phyloP scores from a whole-genome alignment of 805 yeast species.

The Zygosaccharomyces gambellarensis region DNA sequence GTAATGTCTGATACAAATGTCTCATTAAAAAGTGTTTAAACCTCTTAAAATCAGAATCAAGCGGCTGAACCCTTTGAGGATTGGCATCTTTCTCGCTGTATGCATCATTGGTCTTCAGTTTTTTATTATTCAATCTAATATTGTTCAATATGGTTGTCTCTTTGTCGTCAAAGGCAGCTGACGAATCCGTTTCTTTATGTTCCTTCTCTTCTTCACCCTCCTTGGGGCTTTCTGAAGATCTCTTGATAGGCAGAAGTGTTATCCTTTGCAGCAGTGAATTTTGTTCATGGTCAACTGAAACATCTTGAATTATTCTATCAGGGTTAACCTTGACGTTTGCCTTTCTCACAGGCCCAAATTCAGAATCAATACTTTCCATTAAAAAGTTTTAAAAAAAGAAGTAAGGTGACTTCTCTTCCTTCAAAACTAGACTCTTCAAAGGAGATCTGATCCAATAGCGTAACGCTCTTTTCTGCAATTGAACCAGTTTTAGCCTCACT shows the following conservation, averaged over 20 bases:
- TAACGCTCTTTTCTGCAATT: no score
- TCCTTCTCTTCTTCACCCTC: not conserved
- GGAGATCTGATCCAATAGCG: no score
- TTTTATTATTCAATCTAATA: slow-evolving; percentile 10
- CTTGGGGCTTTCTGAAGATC: not conserved
- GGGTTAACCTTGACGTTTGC: slow-evolving; percentile 20
- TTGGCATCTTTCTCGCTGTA: not conserved
- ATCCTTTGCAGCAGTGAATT: slow-evolving; percentile 11
- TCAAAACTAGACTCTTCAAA: no score
- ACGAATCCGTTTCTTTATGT: not conserved
- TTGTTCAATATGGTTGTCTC: slow-evolving; percentile 9
- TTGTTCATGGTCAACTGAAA: slow-evolving; percentile 23
- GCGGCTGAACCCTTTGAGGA: slow-evolving; percentile 4
- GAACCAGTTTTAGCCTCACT: no score
- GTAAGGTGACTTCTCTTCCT: no score
- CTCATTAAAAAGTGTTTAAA: slow-evolving; percentile 23
- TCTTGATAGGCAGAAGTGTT: slow-evolving; percentile 20
- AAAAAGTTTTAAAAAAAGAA: not conserved
- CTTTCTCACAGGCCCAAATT: slow-evolving; percentile 29
- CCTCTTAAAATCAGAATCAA: slow-evolving; percentile 15
- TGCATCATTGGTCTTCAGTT: not conserved
- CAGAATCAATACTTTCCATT: slow-evolving; percentile 19
- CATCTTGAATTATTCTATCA: slow-evolving; percentile 24
- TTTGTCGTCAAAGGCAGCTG: not conserved
- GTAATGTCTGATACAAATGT: slow-evolving; percentile 22